Evolutionary conservation across 208 protist genomes (phyloP).

Genomic region (Leishmania major): DNA sequence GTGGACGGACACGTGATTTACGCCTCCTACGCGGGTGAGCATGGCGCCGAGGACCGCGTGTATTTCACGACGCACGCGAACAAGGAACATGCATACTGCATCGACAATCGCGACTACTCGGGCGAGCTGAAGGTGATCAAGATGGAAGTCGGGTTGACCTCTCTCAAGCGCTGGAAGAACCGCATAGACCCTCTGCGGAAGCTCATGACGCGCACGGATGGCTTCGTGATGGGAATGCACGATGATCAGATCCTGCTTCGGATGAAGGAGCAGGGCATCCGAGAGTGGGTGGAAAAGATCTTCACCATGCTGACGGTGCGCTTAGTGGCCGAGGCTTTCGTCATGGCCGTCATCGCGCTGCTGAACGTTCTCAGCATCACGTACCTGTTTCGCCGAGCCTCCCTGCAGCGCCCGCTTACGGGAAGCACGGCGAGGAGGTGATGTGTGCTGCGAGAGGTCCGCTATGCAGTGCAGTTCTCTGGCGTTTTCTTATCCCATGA

Average conservation of each 20-base stretch:
- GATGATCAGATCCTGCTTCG: constrained; percentile 84
- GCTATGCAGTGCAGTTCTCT: not conserved
- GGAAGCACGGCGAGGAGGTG: not conserved
- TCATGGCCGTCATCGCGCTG: constrained; percentile 61
- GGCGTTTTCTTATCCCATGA: not conserved
- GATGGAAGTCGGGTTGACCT: constrained; percentile 74
- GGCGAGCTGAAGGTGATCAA: constrained; percentile 58
- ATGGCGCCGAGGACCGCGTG: constrained; percentile 66
- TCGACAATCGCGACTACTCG: constrained; percentile 74
- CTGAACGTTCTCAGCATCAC: constrained; percentile 60
- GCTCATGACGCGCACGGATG: constrained; percentile 67
- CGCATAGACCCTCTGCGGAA: constrained; percentile 76
- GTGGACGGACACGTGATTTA: constrained; percentile 63
- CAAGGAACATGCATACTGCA: constrained; percentile 78
- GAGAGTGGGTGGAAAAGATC: constrained; percentile 63
- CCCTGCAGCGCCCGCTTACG: not conserved
- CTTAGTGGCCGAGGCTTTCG: constrained; percentile 54
- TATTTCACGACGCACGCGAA: constrained; percentile 74
- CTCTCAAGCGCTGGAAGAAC: constrained; percentile 76
- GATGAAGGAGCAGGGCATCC: constrained; percentile 61
- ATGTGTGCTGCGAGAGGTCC: not conserved
- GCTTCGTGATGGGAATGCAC: constrained; percentile 71
- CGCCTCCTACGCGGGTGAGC: constrained; percentile 77
- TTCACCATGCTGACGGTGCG: constrained; percentile 60
- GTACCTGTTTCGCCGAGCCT: constrained; percentile 31